These are phyloP conservation scores for Lactarius hengduanensis DNA, from an alignment of 768 basidiomycete species.

Conservation along the genomic window DNA sequence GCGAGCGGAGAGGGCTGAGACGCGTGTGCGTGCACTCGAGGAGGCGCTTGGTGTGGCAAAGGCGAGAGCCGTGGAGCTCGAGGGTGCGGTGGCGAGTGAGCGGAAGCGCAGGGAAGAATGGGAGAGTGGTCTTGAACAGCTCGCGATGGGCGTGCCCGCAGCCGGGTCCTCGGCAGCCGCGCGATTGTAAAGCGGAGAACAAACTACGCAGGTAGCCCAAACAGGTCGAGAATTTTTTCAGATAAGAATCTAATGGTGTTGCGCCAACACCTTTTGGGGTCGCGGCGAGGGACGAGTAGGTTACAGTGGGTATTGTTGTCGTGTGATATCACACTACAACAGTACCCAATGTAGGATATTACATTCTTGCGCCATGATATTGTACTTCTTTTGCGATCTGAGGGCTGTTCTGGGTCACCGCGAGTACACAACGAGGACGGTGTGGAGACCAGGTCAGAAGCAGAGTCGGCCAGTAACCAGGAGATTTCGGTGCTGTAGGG, in stretches of 20 bases:
- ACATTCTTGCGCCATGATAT: neutral
- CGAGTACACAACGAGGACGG: neutral
- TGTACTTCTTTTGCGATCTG: neutral
- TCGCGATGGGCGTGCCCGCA: slow-evolving; percentile 7
- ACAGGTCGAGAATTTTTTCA: neutral
- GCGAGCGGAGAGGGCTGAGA: slow-evolving; percentile 15
- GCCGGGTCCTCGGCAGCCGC: neutral
- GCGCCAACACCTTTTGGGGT: neutral
- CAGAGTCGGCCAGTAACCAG: neutral
- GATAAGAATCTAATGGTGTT: neutral
- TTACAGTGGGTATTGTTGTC: neutral
- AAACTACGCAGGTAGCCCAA: neutral
- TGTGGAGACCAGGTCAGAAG: neutral
- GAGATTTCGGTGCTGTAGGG: neutral
- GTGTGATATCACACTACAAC: neutral
- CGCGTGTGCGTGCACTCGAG: neutral
- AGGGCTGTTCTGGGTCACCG: neutral
- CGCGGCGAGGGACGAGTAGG: neutral
- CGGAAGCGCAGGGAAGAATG: slow-evolving; percentile 10
- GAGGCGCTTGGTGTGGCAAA: neutral
- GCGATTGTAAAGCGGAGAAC: neutral
- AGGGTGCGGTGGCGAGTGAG: slow-evolving; percentile 5
- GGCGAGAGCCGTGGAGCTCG: slow-evolving; percentile 5
- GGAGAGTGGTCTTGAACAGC: slow-evolving; percentile 17
- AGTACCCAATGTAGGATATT: neutral